A percentile compares a stretch with the other conserved stretches of the same genome.
These are phyloP conservation scores for Combretum micranthum DNA, from an alignment of 345 rosid species.

Conservation along the genomic window DNA sequence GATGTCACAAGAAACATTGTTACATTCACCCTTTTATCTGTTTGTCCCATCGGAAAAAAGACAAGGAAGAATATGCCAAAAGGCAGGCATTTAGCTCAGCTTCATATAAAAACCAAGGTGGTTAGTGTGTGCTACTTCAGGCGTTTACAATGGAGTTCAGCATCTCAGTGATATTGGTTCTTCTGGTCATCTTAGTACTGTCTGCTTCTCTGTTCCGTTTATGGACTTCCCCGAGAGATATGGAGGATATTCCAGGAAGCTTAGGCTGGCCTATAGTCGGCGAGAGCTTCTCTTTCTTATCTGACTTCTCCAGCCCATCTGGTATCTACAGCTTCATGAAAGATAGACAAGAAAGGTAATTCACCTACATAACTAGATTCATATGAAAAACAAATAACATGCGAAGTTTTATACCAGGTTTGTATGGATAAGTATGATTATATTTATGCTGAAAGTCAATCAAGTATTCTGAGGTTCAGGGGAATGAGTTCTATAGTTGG, in stretches of 20 bases:
- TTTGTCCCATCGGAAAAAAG: neutral
- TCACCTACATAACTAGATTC: neutral
- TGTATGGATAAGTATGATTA: too few species aligned
- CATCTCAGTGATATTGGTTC: slow-evolving; percentile 18
- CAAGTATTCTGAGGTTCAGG: too few species aligned
- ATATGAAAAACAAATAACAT: neutral
- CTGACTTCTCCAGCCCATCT: slow-evolving; percentile 45
- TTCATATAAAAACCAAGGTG: neutral
- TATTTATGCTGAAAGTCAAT: too few species aligned
- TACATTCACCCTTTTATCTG: too few species aligned
- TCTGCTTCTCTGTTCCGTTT: slow-evolving; percentile 19
- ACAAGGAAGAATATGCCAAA: slow-evolving; percentile 6
- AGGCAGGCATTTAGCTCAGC: neutral
- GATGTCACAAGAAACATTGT: too few species aligned
- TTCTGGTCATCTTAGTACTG: slow-evolving; percentile 16
- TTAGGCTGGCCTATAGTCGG: slow-evolving; percentile 59
- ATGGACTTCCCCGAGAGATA: slow-evolving; percentile 41
- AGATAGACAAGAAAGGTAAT: slow-evolving; percentile 49
- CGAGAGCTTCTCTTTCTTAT: slow-evolving; percentile 51
- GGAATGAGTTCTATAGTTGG: too few species aligned
- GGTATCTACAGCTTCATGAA: slow-evolving; percentile 55
- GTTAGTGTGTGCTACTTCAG: neutral
- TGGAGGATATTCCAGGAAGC: slow-evolving; percentile 52
- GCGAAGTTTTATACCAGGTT: too few species aligned
- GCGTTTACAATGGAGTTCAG: slow-evolving; percentile 33